A percentile compares a stretch with the other conserved stretches of the same genome.
Conservation (phyloP, 73 alveolate genomes). For the Diophrys appendiculata region DNA sequence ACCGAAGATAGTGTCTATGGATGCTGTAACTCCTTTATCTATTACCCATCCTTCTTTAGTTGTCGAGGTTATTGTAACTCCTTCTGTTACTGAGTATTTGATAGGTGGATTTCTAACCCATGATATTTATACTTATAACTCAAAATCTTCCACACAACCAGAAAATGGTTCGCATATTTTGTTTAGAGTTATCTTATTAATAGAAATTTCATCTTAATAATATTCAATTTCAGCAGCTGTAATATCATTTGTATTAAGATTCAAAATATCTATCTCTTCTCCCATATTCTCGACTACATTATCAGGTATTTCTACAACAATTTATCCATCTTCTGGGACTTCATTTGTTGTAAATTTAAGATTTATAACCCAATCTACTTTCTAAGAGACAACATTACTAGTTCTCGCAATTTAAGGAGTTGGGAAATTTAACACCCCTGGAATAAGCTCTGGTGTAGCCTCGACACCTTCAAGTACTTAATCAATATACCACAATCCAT, state of each 20-base stretch:
- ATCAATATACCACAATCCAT: slow-evolving; percentile 55
- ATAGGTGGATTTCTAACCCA: slow-evolving; percentile 34
- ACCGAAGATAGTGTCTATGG: slow-evolving; percentile 8
- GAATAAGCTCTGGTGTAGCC: slow-evolving; percentile 38
- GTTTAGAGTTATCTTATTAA: slow-evolving; percentile 3
- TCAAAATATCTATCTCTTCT: slow-evolving; percentile 2
- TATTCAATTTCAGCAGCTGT: background rate
- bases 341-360: slow-evolving; percentile 36
- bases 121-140: background rate
- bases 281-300: slow-evolving; percentile 35
- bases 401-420: slow-evolving; percentile 51
- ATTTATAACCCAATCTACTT: slow-evolving; percentile 35
- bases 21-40: slow-evolving; percentile 5
- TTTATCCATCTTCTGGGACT: slow-evolving; percentile 37
- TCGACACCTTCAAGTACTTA: slow-evolving; percentile 14
- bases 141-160: slow-evolving; percentile 6
- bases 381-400: slow-evolving; percentile 25
- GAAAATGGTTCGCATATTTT: background rate
- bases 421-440: slow-evolving; percentile 29
- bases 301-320: slow-evolving; percentile 28
- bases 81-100: slow-evolving; percentile 3
- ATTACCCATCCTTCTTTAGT: slow-evolving; percentile 22
- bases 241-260: background rate
- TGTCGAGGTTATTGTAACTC: slow-evolving; percentile 1
- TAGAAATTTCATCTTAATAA: background rate